These are phyloP conservation scores for Kodamaea alishanica DNA, from an alignment of 1,139 yeast species.

Conservation along the genomic window DNA sequence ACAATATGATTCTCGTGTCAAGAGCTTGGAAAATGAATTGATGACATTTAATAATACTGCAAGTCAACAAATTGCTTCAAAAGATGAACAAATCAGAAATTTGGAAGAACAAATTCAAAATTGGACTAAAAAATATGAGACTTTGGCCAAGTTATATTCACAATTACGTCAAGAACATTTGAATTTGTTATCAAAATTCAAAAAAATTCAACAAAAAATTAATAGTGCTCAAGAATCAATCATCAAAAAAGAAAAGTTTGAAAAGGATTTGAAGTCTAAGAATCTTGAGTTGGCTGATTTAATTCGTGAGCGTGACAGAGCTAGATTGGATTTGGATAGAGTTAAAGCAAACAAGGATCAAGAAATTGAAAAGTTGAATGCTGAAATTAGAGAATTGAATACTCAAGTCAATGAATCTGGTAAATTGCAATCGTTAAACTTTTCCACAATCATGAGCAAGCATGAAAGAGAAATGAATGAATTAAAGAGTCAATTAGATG, in stretches of 20 bases:
- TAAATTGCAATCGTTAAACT: conserved; percentile 62
- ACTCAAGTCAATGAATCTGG: conserved; percentile 62
- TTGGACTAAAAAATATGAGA: conserved; percentile 87
- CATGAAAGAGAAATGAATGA: conserved; percentile 57
- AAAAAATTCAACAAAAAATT: conserved; percentile 83
- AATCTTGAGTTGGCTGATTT: conserved; percentile 86
- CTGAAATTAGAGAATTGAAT: conserved; percentile 62
- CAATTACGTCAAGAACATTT: conserved; percentile 91
- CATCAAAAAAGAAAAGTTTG: conserved; percentile 77
- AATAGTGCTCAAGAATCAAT: conserved; percentile 92
- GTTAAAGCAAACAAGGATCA: conserved; percentile 62
- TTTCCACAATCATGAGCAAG: conserved; percentile 56
- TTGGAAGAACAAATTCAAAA: conserved; percentile 72
- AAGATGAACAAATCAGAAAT: conserved; percentile 67
- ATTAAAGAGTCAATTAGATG: conserved; percentile 35
- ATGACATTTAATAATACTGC: conserved; percentile 60
- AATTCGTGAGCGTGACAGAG: conserved; percentile 86
- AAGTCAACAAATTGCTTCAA: conserved; percentile 69
- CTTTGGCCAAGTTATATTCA: conserved; percentile 84
- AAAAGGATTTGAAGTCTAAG: conserved; percentile 79
- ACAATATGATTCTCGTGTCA: conserved; percentile 85
- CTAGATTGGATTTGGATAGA: conserved; percentile 78
- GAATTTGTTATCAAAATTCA: conserved; percentile 72
- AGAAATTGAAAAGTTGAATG: conserved; percentile 63
- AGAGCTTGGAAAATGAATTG: conserved; percentile 75